Evolutionary conservation across 1,284 basidiomycete genomes (phyloP).

Genomic region (Cerioporus squamosus): DNA sequence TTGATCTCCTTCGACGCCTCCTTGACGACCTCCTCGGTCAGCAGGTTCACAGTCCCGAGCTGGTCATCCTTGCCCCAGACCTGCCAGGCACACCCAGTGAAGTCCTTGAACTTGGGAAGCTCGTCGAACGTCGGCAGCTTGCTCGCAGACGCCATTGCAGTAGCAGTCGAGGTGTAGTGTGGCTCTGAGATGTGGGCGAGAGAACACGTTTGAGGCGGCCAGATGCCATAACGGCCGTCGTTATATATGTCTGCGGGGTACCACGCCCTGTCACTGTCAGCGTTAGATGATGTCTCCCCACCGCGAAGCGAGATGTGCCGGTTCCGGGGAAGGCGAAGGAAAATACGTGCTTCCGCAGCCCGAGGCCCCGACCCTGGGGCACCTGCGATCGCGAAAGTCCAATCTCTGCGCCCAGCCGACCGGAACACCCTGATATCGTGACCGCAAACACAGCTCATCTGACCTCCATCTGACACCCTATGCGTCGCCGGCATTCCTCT

Average conservation of each 20-base stretch:
- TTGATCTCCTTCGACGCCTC: slow-evolving; percentile 64
- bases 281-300: too few relatives aligned
- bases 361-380: too few relatives aligned
- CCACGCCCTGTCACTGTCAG: background rate
- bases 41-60: slow-evolving; percentile 71
- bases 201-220: slow-evolving; percentile 8
- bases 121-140: slow-evolving; percentile 64
- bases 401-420: too few relatives aligned
- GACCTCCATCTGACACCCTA: background rate
- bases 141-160: slow-evolving; percentile 8
- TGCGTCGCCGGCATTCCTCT: background rate
- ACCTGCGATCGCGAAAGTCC: too few relatives aligned
- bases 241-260: slow-evolving; percentile 5
- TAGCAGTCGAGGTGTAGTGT: slow-evolving; percentile 4
- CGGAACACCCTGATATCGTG: background rate
- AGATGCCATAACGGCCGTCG: background rate
- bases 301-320: too few relatives aligned
- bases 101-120: slow-evolving; percentile 59
- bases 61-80: slow-evolving; percentile 75
- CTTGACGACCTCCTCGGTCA: slow-evolving; percentile 67
- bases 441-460: background rate
- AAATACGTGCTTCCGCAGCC: too few relatives aligned
- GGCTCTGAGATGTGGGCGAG: slow-evolving; percentile 14
- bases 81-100: slow-evolving; percentile 70
- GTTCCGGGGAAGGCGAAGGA: too few relatives aligned